Conservation (phyloP, 225 moss, liverwort and hornwort species). For the Lunularia cruciata region DNA sequence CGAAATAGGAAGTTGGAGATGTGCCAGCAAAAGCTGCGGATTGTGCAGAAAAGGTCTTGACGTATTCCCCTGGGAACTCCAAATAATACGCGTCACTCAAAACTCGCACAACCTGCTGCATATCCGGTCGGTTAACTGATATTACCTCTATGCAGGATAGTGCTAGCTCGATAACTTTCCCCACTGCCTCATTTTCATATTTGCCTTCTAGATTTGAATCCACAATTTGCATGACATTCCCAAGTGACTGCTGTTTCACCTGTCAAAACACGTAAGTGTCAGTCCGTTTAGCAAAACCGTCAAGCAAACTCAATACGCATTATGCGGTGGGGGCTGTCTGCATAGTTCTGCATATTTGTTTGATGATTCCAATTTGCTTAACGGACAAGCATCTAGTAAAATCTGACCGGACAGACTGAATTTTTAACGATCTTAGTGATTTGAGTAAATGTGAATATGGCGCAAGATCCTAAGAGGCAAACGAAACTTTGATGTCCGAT, state of each 20-base stretch:
- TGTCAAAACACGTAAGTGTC: background rate
- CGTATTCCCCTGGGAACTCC: background rate
- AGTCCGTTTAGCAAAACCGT: no score
- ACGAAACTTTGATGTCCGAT: background rate
- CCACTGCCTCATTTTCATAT: conserved; percentile 25
- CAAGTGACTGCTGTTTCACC: background rate
- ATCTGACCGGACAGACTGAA: no score
- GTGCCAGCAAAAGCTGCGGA: background rate
- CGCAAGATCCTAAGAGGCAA: background rate
- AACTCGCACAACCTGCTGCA: background rate
- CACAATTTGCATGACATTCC: background rate
- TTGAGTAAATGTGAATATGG: background rate
- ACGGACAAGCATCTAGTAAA: background rate
- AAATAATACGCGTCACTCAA: background rate
- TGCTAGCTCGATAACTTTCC: conserved; percentile 23
- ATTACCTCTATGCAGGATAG: conserved; percentile 4
- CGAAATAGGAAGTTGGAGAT: background rate
- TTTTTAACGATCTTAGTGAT: no score
- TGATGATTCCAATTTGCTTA: background rate
- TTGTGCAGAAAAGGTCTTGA: no score
- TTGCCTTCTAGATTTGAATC: conserved; percentile 1
- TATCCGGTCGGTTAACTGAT: conserved; percentile 10
- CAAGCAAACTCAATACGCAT: no score
- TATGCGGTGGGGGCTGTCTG: background rate
- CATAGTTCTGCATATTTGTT: no score